Evolutionary conservation across 2,329 filamentous ascomycete genomes (phyloP), one percentile per base, ranked within the genome.

Genomic region (Monilinia aucupariae): DNA sequence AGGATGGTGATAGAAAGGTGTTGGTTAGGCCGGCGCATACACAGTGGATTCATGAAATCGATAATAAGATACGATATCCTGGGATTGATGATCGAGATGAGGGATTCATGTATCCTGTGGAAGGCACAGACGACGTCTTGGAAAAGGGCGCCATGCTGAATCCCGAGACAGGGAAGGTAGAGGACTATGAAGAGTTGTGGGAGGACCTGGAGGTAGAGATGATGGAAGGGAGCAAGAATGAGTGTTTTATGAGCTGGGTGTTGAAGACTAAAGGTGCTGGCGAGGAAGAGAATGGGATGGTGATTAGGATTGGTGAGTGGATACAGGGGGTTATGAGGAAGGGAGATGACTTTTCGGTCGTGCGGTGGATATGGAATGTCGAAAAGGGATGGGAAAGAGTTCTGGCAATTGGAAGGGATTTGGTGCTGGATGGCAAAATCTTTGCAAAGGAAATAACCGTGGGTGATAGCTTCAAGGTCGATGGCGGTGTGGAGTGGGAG

Each of bases 131-230:
- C 22, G 66, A 70, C 34, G 67, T 71, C 17, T 52, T 75, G 39
- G 74, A 75, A 41, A 67, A 65, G 9, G 74, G 74, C 1, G 62
- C 34, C 2, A 73, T 72, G 66, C 55, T 65, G 1, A 67, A 75
- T 64, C 69, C 71, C 1, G 65, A 61, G 9, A 74, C 66, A 0
- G 73, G 74, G 2, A 51, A 64, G 4, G 64, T 71, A 27, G 69
- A 68, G 30, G 66, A 67, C 4, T 75, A 75, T 63, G 67, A 74
- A 62, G 74, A 75, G 63, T 67, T 71, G 20, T 75, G 74, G 74
- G 65, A 69, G 47, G 74, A 75, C 68, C 39, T 71, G 8, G 65
- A 68, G 22, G 25, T 61, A 43, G 48, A 30, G 15, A 43, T 45
- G 43, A 7, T 60, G 7, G 43, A 34, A 22, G 51, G 50, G 13